Percentiles rank a stretch among this genome's conserved stretches.
Conservation (phyloP, 345 rosid genomes). For the Moringa oleifera region DNA sequence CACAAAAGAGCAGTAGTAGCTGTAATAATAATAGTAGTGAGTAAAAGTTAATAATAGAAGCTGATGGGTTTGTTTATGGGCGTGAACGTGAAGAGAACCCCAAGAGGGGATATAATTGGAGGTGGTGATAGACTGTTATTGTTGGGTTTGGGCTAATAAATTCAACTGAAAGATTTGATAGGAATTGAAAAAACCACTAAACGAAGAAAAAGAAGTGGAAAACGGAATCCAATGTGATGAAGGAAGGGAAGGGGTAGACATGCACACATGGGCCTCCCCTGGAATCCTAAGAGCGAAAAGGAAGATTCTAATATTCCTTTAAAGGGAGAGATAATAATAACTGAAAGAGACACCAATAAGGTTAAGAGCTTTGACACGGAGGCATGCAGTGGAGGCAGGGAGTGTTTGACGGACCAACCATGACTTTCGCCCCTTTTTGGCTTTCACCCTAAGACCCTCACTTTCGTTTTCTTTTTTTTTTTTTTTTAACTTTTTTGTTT, state of each 20-base stretch:
- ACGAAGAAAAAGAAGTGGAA: neutral
- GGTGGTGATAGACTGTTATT: neutral
- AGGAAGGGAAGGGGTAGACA: constrained; percentile 10
- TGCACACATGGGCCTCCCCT: constrained; percentile 22
- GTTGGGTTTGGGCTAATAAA: constrained; percentile 1
- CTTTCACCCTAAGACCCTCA: constrained; percentile 18
- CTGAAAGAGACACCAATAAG: too few species aligned
- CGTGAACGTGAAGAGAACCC: too few species aligned
- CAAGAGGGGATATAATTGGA: constrained; percentile 2
- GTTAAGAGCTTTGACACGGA: too few species aligned
- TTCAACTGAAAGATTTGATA: neutral
- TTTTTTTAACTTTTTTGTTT: neutral
- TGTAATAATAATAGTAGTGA: too few species aligned
- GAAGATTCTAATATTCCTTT: neutral
- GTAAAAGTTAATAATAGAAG: too few species aligned
- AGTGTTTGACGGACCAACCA: constrained; percentile 11
- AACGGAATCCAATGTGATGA: constrained; percentile 34
- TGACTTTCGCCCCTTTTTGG: constrained; percentile 16
- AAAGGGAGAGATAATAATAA: too few species aligned
- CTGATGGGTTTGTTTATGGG: neutral
- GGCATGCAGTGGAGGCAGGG: too few species aligned
- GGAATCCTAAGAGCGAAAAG: constrained; percentile 33
- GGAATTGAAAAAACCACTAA: too few species aligned
- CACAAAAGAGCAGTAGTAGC: too few species aligned
- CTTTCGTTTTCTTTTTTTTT: constrained; percentile 14